Percentiles rank a stretch among this genome's conserved stretches.
phyloP scores from a whole-genome alignment of 305 asterid genomes.

The Fraxinus nigra region DNA sequence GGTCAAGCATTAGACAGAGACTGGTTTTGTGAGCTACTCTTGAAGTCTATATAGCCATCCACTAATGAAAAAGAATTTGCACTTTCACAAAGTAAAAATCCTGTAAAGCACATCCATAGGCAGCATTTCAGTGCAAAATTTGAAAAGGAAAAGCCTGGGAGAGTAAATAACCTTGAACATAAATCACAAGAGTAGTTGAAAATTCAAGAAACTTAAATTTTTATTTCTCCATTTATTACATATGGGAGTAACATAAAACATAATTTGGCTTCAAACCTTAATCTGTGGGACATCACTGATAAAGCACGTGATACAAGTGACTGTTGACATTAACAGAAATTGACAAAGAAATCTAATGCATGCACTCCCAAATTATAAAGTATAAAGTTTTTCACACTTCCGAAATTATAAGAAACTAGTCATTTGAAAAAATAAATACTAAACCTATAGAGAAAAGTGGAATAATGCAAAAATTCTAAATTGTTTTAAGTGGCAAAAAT shows the following conservation, averaged over 20 bases:
- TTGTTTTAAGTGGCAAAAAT: background rate
- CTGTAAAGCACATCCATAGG: slow-evolving; percentile 21
- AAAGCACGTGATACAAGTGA: slow-evolving; percentile 29
- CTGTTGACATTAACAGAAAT: background rate
- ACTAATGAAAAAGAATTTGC: slow-evolving; percentile 18
- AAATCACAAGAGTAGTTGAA: background rate
- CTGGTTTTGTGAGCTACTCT: slow-evolving; percentile 46
- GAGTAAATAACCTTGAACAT: slow-evolving; percentile 2
- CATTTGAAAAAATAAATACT: background rate
- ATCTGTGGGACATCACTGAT: slow-evolving; percentile 21
- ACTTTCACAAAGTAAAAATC: slow-evolving; percentile 27
- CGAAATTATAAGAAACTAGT: background rate
- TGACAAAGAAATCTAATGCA: background rate
- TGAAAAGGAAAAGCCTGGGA: background rate
- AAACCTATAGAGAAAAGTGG: background rate
- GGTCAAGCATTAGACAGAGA: slow-evolving; percentile 49
- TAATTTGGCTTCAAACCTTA: slow-evolving; percentile 3
- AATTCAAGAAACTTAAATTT: slow-evolving; percentile 11
- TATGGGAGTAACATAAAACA: background rate
- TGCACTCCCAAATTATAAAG: background rate
- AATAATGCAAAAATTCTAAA: background rate
- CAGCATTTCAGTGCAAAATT: slow-evolving; percentile 11
- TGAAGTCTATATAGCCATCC: slow-evolving; percentile 26
- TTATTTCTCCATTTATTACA: background rate
- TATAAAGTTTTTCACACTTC: background rate